Conservation (phyloP, 1,139 yeast species). For the Lodderomyces jiufengensis region DNA sequence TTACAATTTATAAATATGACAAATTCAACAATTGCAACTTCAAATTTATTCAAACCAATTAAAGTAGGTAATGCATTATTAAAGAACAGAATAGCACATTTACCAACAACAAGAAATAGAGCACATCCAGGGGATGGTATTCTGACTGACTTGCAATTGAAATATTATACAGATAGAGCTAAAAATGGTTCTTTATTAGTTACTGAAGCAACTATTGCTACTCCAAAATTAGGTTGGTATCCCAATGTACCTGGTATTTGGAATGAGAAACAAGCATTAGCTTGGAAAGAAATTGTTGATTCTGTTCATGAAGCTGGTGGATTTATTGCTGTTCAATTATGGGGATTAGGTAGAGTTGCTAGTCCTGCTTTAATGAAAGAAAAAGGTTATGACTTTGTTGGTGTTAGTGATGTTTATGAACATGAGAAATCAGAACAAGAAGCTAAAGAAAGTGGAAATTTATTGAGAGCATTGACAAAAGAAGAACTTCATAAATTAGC, state of each 20-base stretch:
- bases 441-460: constrained; percentile 30
- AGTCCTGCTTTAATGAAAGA: constrained; percentile 39
- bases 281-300: constrained; percentile 52
- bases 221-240: constrained; percentile 33
- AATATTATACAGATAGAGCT: constrained; percentile 55
- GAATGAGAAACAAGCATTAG: constrained; percentile 42
- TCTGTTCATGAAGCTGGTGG: constrained; percentile 15
- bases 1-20: too few relatives aligned
- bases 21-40: constrained; percentile 9
- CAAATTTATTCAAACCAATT: constrained; percentile 46
- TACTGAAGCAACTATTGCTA: constrained; percentile 34
- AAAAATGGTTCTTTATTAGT: constrained; percentile 49
- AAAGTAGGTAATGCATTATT: constrained; percentile 38
- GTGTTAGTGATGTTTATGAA: constrained; percentile 24
- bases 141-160: constrained; percentile 45
- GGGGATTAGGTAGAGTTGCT: constrained; percentile 59
- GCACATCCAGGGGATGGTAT: constrained; percentile 37
- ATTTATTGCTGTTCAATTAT: constrained; percentile 48
- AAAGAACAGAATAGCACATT: constrained; percentile 43
- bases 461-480: constrained; percentile 37
- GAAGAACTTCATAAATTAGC: constrained; percentile 42
- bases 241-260: constrained; percentile 54
- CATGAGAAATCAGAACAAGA: constrained; percentile 22
- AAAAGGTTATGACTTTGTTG: constrained; percentile 23
- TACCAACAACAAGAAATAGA: constrained; percentile 57